Base-by-base conservation (phyloP, 2,329 filamentous ascomycete genomes). In the Hymenoscyphus fructigenus region DNA sequence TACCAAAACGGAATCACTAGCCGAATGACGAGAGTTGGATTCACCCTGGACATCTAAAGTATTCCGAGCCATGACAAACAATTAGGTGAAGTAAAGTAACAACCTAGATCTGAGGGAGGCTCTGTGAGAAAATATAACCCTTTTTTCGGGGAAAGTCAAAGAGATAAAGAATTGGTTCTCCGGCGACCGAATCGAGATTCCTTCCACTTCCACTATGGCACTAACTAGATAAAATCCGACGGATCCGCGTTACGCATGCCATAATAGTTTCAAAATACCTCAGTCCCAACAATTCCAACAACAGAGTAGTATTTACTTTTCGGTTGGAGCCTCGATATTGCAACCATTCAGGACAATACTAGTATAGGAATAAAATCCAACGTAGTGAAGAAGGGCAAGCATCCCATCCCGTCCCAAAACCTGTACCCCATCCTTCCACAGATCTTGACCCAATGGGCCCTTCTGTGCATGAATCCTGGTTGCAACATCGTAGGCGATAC, bases 321-420 rank as follows among this genome's bases (percentile, higher is more conserved):
- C 7, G 47, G 47, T 53, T 23, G 55, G 55, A 12, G 55, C 55
- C 28, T 57, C 17, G 55, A 57, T 57, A 15, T 57, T 34, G 28
- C 55, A 57, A 10, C 55, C 55, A 26, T 57, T 57, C 28, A 57
- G 28, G n/a, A 57, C 26, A 20, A 57, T 20, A 34, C 55, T 57
- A 29, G 55, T 57, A 29, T 57, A 57, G 26, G 55, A 57, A 29
- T 57, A 57, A 29, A 57, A 57, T 32, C 55, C 55, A 34, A 57
- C 29, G 15, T 57, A 57, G 29, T 57, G 55, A 34, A 57, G 26
- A n/a, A 57, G 55, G 1, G 55, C 55, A 57, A 57, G 55, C 55
- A 57, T 57, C 12, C 55, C 55, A 5, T 57, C 55, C 55, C 29
- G 55, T 32, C 55, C 55, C 6, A 57, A 10, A 29, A 57, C 28